phyloP scores from a whole-genome alignment of 2,329 filamentous ascomycete species.

The Neophaeococcomyces aloes region DNA sequence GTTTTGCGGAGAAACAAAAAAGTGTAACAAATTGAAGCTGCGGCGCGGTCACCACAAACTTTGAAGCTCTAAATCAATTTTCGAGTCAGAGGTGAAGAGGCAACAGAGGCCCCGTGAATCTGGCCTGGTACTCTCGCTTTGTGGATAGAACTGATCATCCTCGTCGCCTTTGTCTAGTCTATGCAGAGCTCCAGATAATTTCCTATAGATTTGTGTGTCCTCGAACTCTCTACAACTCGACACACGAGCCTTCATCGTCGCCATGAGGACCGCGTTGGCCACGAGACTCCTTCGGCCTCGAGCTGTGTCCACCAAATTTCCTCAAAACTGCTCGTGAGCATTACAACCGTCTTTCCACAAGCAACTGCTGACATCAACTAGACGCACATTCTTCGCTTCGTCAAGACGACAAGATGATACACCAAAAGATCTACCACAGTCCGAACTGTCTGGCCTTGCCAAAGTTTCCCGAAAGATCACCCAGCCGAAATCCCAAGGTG shows the following conservation, averaged over 20 bases:
- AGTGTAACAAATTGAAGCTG: neutral
- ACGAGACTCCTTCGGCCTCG: slow-evolving; percentile 3
- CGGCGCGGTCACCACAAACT: neutral
- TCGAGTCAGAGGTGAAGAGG: neutral
- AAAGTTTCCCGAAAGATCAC: slow-evolving; percentile 76
- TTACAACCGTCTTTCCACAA: neutral
- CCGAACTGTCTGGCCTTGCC: slow-evolving; percentile 49
- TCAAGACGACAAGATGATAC: slow-evolving; percentile 7
- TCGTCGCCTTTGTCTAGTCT: no score
- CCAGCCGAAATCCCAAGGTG: slow-evolving; percentile 94
- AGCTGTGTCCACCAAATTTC: neutral
- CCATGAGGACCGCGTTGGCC: neutral
- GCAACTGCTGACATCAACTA: neutral
- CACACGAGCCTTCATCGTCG: neutral
- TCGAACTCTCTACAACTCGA: neutral
- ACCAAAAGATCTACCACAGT: slow-evolving; percentile 5
- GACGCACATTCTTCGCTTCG: slow-evolving; percentile 4
- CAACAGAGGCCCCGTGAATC: neutral
- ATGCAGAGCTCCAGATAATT: neutral
- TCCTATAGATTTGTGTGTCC: neutral
- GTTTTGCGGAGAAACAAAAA: slow-evolving; percentile 2
- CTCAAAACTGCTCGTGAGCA: neutral
- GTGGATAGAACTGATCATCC: no score
- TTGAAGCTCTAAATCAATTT: slow-evolving; percentile 1
- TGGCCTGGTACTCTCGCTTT: neutral